These are phyloP conservation scores for Cucumis hystrix DNA, from an alignment of 306 rosid species.

Conservation along the genomic window DNA sequence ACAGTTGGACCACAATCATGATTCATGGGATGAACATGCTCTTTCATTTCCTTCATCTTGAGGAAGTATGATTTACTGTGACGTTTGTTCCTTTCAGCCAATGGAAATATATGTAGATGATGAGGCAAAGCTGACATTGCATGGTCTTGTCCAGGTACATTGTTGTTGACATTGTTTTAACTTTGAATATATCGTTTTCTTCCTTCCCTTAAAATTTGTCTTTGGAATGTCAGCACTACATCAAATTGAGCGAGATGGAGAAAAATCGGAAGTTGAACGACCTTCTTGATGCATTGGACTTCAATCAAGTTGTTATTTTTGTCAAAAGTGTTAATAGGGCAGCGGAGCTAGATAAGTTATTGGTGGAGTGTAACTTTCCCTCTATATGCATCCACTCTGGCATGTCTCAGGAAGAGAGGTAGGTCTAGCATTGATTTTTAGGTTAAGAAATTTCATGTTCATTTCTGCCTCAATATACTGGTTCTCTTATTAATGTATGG, in stretches of 20 bases:
- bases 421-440: not conserved
- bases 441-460: too few relatives aligned
- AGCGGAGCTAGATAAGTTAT: slow-evolving; percentile 92
- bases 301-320: slow-evolving; percentile 92
- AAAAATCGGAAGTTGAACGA: slow-evolving; percentile 94
- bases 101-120: slow-evolving; percentile 99
- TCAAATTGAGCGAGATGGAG: slow-evolving; percentile 89
- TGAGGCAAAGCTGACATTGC: slow-evolving; percentile 95
- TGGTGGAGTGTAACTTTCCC: slow-evolving; percentile 93
- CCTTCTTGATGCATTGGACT: slow-evolving; percentile 95
- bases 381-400: slow-evolving; percentile 98
- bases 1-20: slow-evolving; percentile 56
- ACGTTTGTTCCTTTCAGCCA: slow-evolving; percentile 98
- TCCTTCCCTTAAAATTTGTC: not conserved
- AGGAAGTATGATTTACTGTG: slow-evolving; percentile 80
- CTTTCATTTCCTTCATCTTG: slow-evolving; percentile 81
- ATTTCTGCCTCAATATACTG: not conserved
- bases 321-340: slow-evolving; percentile 97
- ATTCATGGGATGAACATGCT: slow-evolving; percentile 67
- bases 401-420: slow-evolving; percentile 99
- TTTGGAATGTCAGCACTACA: slow-evolving; percentile 73
- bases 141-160: slow-evolving; percentile 91
- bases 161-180: not conserved
- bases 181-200: not conserved
- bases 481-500: not conserved